Base-by-base conservation (phyloP, 768 basidiomycete species). In the Lactarius hatsudake region DNA sequence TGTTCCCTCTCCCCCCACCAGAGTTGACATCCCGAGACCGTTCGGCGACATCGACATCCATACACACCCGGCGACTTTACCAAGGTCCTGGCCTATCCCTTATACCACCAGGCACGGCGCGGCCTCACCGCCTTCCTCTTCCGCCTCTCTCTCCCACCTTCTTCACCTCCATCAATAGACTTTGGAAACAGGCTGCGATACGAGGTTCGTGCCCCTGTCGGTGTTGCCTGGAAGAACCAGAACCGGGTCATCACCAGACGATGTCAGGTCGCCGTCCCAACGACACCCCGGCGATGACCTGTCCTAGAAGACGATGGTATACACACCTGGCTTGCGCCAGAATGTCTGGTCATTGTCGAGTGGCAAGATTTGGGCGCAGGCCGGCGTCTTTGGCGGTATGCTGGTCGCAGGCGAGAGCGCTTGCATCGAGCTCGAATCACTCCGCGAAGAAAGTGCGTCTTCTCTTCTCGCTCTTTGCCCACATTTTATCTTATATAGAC, bases 51-150 rank as follows among this genome's bases (percentile, higher is more conserved):
- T 89, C 87, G 34, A 88, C 86, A 0, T 94, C 93, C 72, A 75
- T 93, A 34, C 88, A 89, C 69, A 84, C 81, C 65, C 82, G 84
- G 0, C 82, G 89, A 36, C 74, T 91, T 9, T 94, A 92, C 73
- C 92, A 93, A 76, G 91, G 91, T 2, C 89, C 88, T 3, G 87
- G 86, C 20, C 79, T 93, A 9, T 91, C 92, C 0, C 90, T 76
- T 93, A 3, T 88, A 93, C 73, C 81, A 87, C 74, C 85, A 86
- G 65, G 93, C 28, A 2, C 28, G 28, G 26, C 26, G 26, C 54
- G 92, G 92, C 0, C 79, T 81, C 38, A 90, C 91, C 0, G 89
- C 88, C 0, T 94, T 94, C 77, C 81, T 91, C 60, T 94, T 93
- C 36, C 12, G 83, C n/a, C 84, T 93, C 28, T 28, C 28, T 30